phyloP scores from a whole-genome alignment of 306 rosid genomes.

The Sicyos edulis region DNA sequence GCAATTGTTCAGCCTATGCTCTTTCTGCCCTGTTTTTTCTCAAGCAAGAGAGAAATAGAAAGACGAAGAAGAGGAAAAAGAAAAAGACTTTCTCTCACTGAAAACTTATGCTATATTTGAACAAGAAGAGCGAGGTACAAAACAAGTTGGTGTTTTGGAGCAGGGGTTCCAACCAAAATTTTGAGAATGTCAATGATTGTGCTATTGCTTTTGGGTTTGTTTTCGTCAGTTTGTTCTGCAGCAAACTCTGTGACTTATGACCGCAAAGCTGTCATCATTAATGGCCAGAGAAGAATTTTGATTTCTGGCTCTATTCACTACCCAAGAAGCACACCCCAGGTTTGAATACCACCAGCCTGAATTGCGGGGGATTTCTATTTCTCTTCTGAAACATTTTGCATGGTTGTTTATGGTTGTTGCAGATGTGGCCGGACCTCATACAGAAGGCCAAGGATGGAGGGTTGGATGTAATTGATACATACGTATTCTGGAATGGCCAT shows the following conservation, averaged over 20 bases:
- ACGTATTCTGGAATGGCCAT: conserved; percentile 98
- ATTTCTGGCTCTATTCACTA: conserved; percentile 94
- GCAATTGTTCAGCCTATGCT: conserved; percentile 3
- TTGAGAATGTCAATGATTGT: conserved; percentile 24
- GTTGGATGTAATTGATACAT: conserved; percentile 83
- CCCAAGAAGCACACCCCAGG: conserved; percentile 97
- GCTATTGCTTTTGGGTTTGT: conserved; percentile 19
- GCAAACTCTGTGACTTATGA: conserved; percentile 62
- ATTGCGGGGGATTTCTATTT: conserved; percentile 8
- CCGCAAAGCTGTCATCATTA: conserved; percentile 53
- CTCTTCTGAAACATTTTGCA: neutral
- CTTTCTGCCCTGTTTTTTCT: conserved; percentile 20
- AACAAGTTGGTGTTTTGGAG: conserved; percentile 26
- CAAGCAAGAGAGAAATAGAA: neutral
- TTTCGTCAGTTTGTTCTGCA: conserved; percentile 37
- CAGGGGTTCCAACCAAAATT: neutral
- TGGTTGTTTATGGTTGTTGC: conserved; percentile 20
- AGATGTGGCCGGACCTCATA: conserved; percentile 89
- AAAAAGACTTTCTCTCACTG: neutral
- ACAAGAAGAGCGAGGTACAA: neutral
- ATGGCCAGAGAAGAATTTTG: conserved; percentile 66
- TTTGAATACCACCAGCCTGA: conserved; percentile 27
- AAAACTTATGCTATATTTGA: neutral
- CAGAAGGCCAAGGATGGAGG: conserved; percentile 97
- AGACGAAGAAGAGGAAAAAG: neutral